Evolutionary conservation across 495 filamentous ascomycete species (phyloP).

Genomic region (Penicillium cosmopolitanum): DNA sequence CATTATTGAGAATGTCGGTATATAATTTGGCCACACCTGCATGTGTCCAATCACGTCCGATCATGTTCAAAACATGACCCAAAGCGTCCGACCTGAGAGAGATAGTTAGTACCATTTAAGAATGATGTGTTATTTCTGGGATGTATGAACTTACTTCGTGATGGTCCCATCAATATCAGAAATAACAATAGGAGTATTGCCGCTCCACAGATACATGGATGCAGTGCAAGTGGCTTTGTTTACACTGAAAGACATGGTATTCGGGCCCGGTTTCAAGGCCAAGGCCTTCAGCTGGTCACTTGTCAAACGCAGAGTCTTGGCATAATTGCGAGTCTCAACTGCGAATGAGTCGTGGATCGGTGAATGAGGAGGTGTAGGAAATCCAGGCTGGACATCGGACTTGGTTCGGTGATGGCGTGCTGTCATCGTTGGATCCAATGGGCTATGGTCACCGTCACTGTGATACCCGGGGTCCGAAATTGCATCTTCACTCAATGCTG

Average conservation of each 20-base stretch:
- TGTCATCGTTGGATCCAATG: conserved; percentile 37
- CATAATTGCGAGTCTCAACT: conserved; percentile 81
- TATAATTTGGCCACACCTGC: conserved; percentile 95
- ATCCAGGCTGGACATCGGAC: conserved; percentile 70
- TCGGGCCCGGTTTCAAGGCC: conserved; percentile 79
- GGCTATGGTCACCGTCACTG: conserved; percentile 68
- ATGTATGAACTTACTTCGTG: conserved; percentile 66
- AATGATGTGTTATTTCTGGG: background rate
- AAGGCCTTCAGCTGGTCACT: conserved; percentile 93
- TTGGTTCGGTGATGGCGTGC: conserved; percentile 59
- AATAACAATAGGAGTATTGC: conserved; percentile 90
- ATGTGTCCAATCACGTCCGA: conserved; percentile 98
- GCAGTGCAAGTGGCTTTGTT: conserved; percentile 91
- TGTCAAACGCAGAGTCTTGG: conserved; percentile 95
- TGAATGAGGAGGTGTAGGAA: conserved; percentile 78
- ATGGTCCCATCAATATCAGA: conserved; percentile 99
- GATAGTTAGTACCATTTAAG: conserved; percentile 12
- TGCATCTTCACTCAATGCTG: conserved; percentile 72
- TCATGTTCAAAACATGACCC: conserved; percentile 97
- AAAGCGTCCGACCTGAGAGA: conserved; percentile 76
- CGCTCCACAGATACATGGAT: conserved; percentile 89
- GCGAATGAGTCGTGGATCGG: conserved; percentile 59
- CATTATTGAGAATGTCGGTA: conserved; percentile 92
- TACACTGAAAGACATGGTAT: conserved; percentile 94
- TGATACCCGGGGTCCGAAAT: conserved; percentile 93